These are phyloP conservation scores for Albizia julibrissin DNA, from an alignment of 306 rosid species.

Conservation along the genomic window DNA sequence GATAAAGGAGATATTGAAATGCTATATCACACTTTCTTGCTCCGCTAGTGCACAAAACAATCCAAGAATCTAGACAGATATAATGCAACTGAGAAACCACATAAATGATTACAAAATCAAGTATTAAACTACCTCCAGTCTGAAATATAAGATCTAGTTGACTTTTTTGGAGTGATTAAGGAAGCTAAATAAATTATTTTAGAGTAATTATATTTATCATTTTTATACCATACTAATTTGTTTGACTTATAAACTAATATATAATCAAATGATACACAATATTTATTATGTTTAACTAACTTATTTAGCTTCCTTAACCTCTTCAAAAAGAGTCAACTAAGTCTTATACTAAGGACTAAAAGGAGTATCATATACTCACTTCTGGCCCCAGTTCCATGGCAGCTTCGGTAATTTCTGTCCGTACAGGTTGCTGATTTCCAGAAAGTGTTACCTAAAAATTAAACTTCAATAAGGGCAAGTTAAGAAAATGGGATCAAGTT, in stretches of 20 bases:
- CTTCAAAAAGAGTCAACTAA: too few relatives aligned
- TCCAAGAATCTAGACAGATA: constrained; percentile 6
- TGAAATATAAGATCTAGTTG: too few relatives aligned
- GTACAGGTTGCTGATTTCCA: constrained; percentile 84
- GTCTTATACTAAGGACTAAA: too few relatives aligned
- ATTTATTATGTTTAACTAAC: too few relatives aligned
- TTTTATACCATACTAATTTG: too few relatives aligned
- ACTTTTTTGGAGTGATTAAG: too few relatives aligned
- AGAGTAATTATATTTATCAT: too few relatives aligned
- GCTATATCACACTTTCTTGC: not conserved
- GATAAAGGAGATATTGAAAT: not conserved
- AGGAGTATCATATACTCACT: constrained; percentile 48
- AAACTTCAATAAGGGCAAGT: constrained; percentile 28
- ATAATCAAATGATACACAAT: too few relatives aligned
- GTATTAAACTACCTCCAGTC: too few relatives aligned
- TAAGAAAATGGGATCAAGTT: constrained; percentile 15
- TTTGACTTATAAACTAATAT: too few relatives aligned
- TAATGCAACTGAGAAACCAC: not conserved
- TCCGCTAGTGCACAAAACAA: not conserved
- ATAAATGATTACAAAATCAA: not conserved
- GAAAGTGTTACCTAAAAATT: constrained; percentile 70
- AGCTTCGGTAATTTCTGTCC: constrained; percentile 82
- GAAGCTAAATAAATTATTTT: too few relatives aligned
- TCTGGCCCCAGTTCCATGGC: constrained; percentile 92
- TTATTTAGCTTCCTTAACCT: too few relatives aligned